A percentile compares a stretch with the other conserved stretches of the same genome.
Conservation (phyloP, 495 filamentous ascomycete genomes). For the Tuber brumale region DNA sequence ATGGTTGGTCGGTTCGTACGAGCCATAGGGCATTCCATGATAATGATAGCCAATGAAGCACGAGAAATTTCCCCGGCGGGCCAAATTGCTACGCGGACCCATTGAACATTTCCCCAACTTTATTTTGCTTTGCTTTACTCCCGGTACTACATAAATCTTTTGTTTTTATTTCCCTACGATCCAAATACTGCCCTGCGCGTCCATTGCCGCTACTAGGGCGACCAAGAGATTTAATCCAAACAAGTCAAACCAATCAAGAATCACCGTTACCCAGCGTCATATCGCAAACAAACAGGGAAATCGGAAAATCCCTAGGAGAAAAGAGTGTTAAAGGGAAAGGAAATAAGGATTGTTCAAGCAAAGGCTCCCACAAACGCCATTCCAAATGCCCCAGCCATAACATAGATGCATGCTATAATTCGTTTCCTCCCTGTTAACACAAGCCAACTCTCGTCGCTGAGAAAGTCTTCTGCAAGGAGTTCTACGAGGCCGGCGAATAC, state of each 20-base stretch:
- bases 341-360: slow-evolving; percentile 49
- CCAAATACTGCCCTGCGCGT: background rate
- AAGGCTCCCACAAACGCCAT: slow-evolving; percentile 91
- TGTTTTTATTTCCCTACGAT: background rate
- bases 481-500: slow-evolving; percentile 90
- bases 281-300: background rate
- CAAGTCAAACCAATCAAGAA: background rate
- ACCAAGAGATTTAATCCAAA: background rate
- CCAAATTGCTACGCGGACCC: background rate
- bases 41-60: background rate
- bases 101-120: background rate
- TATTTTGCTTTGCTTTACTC: background rate
- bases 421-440: slow-evolving; percentile 63
- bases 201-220: background rate
- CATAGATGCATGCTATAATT: slow-evolving; percentile 67
- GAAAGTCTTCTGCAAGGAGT: slow-evolving; percentile 85
- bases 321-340: slow-evolving; percentile 7
- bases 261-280: background rate
- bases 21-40: background rate
- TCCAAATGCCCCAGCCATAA: slow-evolving; percentile 65
- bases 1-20: background rate
- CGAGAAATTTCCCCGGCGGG: background rate
- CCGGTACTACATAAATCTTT: background rate
- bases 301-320: background rate
- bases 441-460: slow-evolving; percentile 79